Evolutionary conservation across 2,329 filamentous ascomycete genomes (phyloP).

Genomic region (Chaetomium sp.): DNA sequence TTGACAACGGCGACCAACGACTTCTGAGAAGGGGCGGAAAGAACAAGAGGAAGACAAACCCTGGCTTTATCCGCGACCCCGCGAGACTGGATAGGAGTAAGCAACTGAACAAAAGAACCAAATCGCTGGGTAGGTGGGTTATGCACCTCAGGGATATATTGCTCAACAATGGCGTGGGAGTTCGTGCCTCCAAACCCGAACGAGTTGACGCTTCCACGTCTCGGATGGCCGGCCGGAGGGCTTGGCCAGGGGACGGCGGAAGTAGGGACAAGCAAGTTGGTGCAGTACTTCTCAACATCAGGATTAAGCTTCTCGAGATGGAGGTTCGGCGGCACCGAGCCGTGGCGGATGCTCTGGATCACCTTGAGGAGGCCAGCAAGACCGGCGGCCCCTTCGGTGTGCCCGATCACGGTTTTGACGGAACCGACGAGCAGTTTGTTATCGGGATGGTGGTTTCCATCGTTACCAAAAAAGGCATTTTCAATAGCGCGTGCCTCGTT

Average conservation of each 20-base stretch:
- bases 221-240: slow-evolving; percentile 42
- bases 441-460: background rate
- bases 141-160: slow-evolving; percentile 42
- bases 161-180: slow-evolving; percentile 48
- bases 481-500: slow-evolving; percentile 49
- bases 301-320: slow-evolving; percentile 48
- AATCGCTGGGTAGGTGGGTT: slow-evolving; percentile 25
- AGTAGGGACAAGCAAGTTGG: slow-evolving; percentile 42
- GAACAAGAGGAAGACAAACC: slow-evolving; percentile 40
- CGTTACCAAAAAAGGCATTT: slow-evolving; percentile 43
- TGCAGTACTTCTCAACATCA: slow-evolving; percentile 43
- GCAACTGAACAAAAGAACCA: slow-evolving; percentile 4
- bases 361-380: slow-evolving; percentile 52
- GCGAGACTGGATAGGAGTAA: background rate
- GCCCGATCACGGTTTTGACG: slow-evolving; percentile 51
- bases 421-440: slow-evolving; percentile 46
- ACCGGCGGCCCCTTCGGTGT: slow-evolving; percentile 54
- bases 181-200: slow-evolving; percentile 52
- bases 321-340: slow-evolving; percentile 47
- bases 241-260: slow-evolving; percentile 41
- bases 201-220: slow-evolving; percentile 48
- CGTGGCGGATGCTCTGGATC: slow-evolving; percentile 46
- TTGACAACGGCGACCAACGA: slow-evolving; percentile 39
- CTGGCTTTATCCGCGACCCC: background rate
- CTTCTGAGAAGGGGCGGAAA: slow-evolving; percentile 44